These are phyloP conservation scores for Candida tropicalis DNA, from an alignment of 1,139 yeast genomes.

Conservation along the genomic window DNA sequence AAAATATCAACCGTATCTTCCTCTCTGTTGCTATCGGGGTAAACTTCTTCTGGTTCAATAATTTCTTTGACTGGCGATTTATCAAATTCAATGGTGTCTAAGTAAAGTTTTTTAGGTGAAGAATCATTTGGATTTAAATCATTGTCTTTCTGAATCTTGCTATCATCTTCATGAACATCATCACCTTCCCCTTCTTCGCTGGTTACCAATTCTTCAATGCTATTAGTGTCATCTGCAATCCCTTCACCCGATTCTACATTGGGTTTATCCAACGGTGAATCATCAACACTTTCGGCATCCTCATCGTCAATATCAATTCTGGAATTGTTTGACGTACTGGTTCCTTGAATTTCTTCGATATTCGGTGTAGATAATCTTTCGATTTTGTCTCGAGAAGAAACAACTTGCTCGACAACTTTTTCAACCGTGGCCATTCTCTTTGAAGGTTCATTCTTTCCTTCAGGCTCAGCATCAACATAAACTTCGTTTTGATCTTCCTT, in stretches of 20 bases:
- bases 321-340: conserved; percentile 11
- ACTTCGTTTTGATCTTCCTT: background rate
- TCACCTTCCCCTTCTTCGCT: no score
- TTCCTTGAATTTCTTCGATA: conserved; percentile 8
- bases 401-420: background rate
- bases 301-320: conserved; percentile 7
- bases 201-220: conserved; percentile 1
- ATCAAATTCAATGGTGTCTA: background rate
- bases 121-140: background rate
- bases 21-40: background rate
- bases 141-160: background rate
- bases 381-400: background rate
- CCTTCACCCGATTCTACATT: background rate
- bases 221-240: background rate
- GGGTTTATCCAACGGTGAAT: no score
- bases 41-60: background rate
- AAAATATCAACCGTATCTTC: background rate
- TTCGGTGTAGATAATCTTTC: background rate
- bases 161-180: background rate
- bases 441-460: background rate
- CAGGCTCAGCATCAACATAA: conserved; percentile 1
- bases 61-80: background rate
- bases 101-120: background rate
- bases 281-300: background rate
- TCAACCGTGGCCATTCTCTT: background rate